Evolutionary conservation across 2,329 filamentous ascomycete species (phyloP), one percentile per base, ranked within the genome.

Genomic region (Talaromyces atroroseus): DNA sequence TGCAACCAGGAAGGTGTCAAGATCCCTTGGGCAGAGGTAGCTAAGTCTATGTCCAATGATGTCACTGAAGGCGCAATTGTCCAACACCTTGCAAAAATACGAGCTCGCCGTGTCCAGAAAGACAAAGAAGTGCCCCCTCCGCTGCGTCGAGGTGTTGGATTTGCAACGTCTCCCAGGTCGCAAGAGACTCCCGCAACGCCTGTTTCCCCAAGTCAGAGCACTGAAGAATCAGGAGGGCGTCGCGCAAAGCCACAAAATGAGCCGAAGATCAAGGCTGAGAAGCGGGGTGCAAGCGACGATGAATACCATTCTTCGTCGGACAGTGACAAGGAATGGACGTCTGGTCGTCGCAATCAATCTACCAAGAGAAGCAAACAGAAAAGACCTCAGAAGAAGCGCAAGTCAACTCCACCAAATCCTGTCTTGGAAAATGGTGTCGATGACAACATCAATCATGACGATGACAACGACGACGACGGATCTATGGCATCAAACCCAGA

Each of bases 81-180:
- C 1, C 77, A 79, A 59, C 77, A 79, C 52, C 64, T 79, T 14
- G 67, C 74, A 0, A 79, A 79, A 57, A 60, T 78, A 2, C 74
- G 76, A 8, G 49, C 40, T 18, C 68, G 70, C 29, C 68, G 76
- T 58, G 58, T 66, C 8, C 58, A 62, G 2, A 63, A 64, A 3
- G 66, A 66, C 0, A 68, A 72, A 26, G 60, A 59, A 1, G 71
- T 76, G 2, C 76, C 76, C 4, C 74, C 75, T 8, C 65, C 71
- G 20, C 63, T 76, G 6, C 70, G 68, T 53, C 71, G 75, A 36
- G 68, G 64, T 12, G 58, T 60, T 42, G 65, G 62, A 16, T 32
- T 58, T 29, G 56, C 29, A 20, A 20, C 46, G 14, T 49, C 45
- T 51, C 29, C 49, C n/a, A 48, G 29, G n/a, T 6, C 61, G 3